Base-by-base conservation (phyloP, 345 rosid species). In the Brassica incana region DNA sequence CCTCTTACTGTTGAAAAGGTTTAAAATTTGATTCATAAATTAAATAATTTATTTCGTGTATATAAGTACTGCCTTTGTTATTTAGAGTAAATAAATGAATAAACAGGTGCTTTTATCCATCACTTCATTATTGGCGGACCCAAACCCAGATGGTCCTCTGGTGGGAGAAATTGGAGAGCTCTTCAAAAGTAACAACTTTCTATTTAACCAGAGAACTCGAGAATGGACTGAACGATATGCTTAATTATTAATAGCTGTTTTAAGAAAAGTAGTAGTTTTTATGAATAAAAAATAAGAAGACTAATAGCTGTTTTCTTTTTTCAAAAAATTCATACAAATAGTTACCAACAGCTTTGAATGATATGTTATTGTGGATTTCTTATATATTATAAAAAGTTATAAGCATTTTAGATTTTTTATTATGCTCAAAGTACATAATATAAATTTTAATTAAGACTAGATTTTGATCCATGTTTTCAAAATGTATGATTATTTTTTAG, bases 71-170 rank as follows among this genome's bases (percentile, higher is more conserved):
- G 16, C 25, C 16, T 54, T 54, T 1, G 38, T 63, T 54, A 15
- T 12, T 23, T 68, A 5, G 2, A 25, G 5, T 11, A 43, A 68
- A 43, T 25, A 8, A 66, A 66, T 45, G 20, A 71, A 70, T 25
- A 56, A 54, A 71, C 20, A 72, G 75, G 66, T 72, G 33, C 54
- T 72, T 11, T 52, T 72, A 54, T 72, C 75, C 16, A 74, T 74
- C 18, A 40, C 70, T 52, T 50, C 52, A 43, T 23, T 74, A 3
- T 74, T 74, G 78, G 48, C 48, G 9, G 63, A 64, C 5, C 78
- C 71, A 48, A 74, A 74, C 7, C 63, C 71, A 29, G 32, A 64
- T 45, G 71, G 48, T 74, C 77, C 77, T 63, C 63, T 74, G 29
- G 71, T n/a, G 7, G 2, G 33, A 23, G 71, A 65, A 0, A 48